Percentiles rank a stretch among this genome's conserved stretches.
Evolutionary conservation across 768 basidiomycete genomes (phyloP).

Genomic region (Russula brevipes): DNA sequence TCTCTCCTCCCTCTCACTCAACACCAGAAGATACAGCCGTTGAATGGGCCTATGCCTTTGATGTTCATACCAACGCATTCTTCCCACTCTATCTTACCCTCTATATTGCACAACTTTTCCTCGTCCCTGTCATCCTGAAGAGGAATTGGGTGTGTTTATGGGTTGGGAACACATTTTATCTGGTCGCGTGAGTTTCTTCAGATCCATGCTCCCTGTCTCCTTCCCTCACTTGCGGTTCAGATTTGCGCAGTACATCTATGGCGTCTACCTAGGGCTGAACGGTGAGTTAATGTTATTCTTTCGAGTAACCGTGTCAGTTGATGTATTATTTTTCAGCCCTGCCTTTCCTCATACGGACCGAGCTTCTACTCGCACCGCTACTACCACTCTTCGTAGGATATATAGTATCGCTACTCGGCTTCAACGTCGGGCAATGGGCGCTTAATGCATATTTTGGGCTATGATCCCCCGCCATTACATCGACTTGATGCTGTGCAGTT

Average conservation of each 20-base stretch:
- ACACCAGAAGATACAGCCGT: constrained; percentile 65
- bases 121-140: constrained; percentile 75
- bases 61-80: constrained; percentile 95
- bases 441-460: constrained; percentile 71
- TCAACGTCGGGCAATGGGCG: constrained; percentile 84
- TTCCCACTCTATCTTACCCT: constrained; percentile 89
- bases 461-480: not conserved
- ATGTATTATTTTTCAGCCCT: constrained; percentile 49
- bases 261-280: constrained; percentile 81
- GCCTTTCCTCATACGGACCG: constrained; percentile 89
- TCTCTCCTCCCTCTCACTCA: constrained; percentile 69
- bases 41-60: constrained; percentile 94
- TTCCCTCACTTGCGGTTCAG: constrained; percentile 35
- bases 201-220: not conserved
- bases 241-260: constrained; percentile 87
- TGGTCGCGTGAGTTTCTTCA: constrained; percentile 61
- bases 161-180: constrained; percentile 87
- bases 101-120: constrained; percentile 82
- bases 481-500: not conserved
- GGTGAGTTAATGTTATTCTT: constrained; percentile 42
- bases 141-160: constrained; percentile 93
- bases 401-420: constrained; percentile 80
- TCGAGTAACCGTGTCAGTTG: constrained; percentile 3
- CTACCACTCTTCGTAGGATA: constrained; percentile 84
- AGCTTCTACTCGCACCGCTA: constrained; percentile 85